Base-by-base conservation (phyloP, 345 rosid genomes). In the Erysimum cheiranthoides region DNA sequence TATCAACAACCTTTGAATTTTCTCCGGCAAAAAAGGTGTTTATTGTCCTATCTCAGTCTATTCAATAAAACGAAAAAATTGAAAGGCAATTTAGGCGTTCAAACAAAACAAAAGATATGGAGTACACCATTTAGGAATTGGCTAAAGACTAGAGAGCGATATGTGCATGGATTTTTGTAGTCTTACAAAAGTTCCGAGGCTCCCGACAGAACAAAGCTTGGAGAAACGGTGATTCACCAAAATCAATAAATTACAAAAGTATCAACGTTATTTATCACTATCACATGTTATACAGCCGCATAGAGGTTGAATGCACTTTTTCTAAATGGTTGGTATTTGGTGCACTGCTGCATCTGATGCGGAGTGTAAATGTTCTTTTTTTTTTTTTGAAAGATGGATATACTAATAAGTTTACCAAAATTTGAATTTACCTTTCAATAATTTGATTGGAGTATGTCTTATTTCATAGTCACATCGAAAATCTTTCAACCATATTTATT, bases 1-100 rank as follows among this genome's bases (percentile, higher is more conserved):
- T 18, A 40, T 31, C 73, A 67, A 67, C 68, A 18, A 59, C 68
- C 38, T 50, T 14, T 68, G 68, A 60, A 50, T 17, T 40, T 68
- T 50, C 61, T 38, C 62, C 14, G 11, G 14, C 3, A 3, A 49
- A 30, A 58, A 60, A 68, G 45, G 74, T 50, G 51, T 13, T 31
- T 51, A 9, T 51, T 39, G 62, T 47, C 68, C 52, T 57, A 8
- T 43, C 49, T 64, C 18, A 14, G 3, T 59, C 34, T 56, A 38
- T 21, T 21, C 8, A 21, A 8, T 28, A 31, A 18, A 35, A 56
- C 7, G 13, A 17, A 36, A 25, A 18, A 53, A 56, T 31, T 31
- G 12, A 43, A 43, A 32, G 8, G 27, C 21, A 65, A 21, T 14
- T 14, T 14, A 34, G 3, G 47, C 17, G n/a, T 52, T 35, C 30